phyloP scores from a whole-genome alignment of 2,329 filamentous ascomycete species.

The Apiospora saccharicola region DNA sequence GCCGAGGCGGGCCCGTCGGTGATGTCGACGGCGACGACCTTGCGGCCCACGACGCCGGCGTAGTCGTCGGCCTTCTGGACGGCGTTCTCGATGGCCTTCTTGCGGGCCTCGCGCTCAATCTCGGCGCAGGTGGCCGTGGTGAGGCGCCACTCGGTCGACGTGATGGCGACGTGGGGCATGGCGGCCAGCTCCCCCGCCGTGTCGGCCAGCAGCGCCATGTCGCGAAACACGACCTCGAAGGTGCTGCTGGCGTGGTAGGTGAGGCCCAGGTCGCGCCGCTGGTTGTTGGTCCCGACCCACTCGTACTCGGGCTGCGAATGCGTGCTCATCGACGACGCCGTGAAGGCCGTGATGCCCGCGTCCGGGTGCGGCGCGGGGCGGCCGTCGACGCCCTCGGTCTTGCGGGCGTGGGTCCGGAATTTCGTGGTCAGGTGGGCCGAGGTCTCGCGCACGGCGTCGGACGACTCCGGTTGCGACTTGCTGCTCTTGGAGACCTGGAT shows the following conservation, averaged over 20 bases:
- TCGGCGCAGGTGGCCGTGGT: conserved; percentile 28
- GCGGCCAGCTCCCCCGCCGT: conserved; percentile 29
- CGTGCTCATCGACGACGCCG: conserved; percentile 29
- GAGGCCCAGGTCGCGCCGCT: neutral
- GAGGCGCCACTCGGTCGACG: conserved; percentile 32
- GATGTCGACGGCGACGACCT: conserved; percentile 32
- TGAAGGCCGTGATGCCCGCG: conserved; percentile 34
- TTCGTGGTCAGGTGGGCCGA: conserved; percentile 27
- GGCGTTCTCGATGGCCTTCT: conserved; percentile 33
- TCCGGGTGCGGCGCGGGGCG: conserved; percentile 28
- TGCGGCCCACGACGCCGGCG: conserved; percentile 30
- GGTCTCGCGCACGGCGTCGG: conserved; percentile 26
- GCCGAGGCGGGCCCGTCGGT: conserved; percentile 27
- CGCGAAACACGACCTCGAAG: conserved; percentile 33
- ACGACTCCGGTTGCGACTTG: conserved; percentile 25
- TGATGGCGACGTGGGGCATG: conserved; percentile 32
- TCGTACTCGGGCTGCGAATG: conserved; percentile 20
- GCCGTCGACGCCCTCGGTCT: conserved; percentile 29
- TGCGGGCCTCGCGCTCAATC: conserved; percentile 33
- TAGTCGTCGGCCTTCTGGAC: conserved; percentile 35
- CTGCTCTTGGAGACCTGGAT: conserved; percentile 26
- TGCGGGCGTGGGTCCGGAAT: conserved; percentile 30
- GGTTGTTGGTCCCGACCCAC: conserved; percentile 4
- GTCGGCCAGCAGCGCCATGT: conserved; percentile 30
- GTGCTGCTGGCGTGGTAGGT: conserved; percentile 27